These are phyloP conservation scores for Naegleria lovaniensis DNA, from an alignment of 208 protist genomes.

Conservation along the genomic window DNA sequence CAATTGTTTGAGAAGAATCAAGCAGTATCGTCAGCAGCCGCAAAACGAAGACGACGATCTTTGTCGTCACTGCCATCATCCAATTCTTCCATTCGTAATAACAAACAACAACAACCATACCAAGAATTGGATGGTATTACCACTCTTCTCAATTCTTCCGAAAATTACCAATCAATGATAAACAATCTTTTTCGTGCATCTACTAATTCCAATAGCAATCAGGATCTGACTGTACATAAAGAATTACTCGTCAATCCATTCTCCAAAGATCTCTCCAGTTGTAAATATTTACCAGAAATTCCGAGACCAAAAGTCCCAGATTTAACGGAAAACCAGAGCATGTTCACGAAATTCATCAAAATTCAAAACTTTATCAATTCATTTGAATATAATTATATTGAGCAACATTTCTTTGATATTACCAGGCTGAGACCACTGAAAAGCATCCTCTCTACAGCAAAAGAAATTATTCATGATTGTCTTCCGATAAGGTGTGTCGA, in stretches of 20 bases:
- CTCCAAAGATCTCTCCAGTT: background rate
- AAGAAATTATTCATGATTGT: conserved; percentile 65
- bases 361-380: background rate
- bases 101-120: too few species aligned
- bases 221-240: background rate
- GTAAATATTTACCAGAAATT: background rate
- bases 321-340: background rate
- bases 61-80: too few species aligned
- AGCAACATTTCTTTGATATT: conserved; percentile 75
- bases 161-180: too few species aligned
- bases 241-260: background rate
- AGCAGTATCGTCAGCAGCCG: too few species aligned
- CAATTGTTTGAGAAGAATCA: too few species aligned
- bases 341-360: background rate
- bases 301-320: background rate
- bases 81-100: too few species aligned
- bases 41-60: too few species aligned
- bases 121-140: too few species aligned
- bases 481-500: conserved; percentile 81
- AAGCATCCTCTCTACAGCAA: conserved; percentile 67
- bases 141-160: too few species aligned
- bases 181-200: too few species aligned
- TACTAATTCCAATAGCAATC: background rate
- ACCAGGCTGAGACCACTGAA: conserved; percentile 72
- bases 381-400: conserved; percentile 71